Percentiles rank a stretch among this genome's conserved stretches.
phyloP scores from a whole-genome alignment of 176 grass and related monocot species.

The Ampelocalamus luodianensis region DNA sequence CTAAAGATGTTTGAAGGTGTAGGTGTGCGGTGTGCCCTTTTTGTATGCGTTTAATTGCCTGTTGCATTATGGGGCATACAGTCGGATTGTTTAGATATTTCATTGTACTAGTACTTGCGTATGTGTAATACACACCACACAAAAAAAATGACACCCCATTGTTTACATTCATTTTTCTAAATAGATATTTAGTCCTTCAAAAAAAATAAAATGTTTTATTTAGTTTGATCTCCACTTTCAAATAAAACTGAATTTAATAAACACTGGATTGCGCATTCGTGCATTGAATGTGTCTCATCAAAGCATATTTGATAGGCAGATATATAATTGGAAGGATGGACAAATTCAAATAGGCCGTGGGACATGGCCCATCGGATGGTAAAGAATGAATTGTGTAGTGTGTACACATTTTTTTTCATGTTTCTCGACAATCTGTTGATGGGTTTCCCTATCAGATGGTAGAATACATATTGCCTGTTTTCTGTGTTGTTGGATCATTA shows the following conservation, averaged over 20 bases:
- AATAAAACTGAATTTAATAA: neutral
- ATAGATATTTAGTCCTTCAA: neutral
- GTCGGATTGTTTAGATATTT: neutral
- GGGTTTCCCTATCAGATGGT: neutral
- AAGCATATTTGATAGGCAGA: neutral
- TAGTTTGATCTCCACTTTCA: neutral
- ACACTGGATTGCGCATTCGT: neutral
- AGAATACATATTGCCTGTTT: neutral
- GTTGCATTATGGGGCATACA: neutral
- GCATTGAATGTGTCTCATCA: neutral
- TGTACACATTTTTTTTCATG: neutral
- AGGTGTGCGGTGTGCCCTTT: neutral
- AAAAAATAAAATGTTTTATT: neutral
- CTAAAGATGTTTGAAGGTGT: neutral
- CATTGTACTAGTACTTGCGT: neutral
- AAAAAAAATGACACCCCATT: neutral
- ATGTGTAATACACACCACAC: neutral
- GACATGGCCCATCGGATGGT: neutral
- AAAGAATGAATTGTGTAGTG: neutral
- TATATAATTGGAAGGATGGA: neutral
- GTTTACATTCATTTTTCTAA: neutral
- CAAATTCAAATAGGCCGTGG: neutral
- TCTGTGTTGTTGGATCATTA: neutral
- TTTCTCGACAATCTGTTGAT: neutral
- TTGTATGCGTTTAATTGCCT: neutral